Evolutionary conservation across 2,329 filamentous ascomycete species (phyloP).

Genomic region (Clarireedia hainanense): DNA sequence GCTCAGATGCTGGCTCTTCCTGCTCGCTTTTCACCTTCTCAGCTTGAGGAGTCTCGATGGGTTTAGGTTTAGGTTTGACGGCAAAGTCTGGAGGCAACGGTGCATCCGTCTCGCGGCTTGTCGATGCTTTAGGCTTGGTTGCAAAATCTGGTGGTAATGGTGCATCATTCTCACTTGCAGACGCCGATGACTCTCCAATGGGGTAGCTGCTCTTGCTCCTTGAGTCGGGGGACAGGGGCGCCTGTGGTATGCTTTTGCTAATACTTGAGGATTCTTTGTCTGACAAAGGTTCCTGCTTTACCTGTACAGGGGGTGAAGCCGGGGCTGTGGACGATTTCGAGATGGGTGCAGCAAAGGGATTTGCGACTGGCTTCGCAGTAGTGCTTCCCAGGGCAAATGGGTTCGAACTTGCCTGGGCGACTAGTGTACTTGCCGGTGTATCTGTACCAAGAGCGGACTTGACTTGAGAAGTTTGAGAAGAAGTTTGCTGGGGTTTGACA

Average conservation of each 20-base stretch:
- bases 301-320: slow-evolving; percentile 13
- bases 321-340: slow-evolving; percentile 11
- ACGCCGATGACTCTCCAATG: slow-evolving; percentile 34
- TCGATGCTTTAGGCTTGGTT: slow-evolving; percentile 14
- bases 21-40: slow-evolving; percentile 5
- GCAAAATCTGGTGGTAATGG: slow-evolving; percentile 35
- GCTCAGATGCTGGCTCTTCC: slow-evolving; percentile 18
- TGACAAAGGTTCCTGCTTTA: slow-evolving; percentile 22
- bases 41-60: slow-evolving; percentile 3
- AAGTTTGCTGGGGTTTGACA: slow-evolving; percentile 4
- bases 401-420: slow-evolving; percentile 8
- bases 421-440: slow-evolving; percentile 5
- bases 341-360: slow-evolving; percentile 16
- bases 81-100: slow-evolving; percentile 35
- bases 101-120: slow-evolving; percentile 29
- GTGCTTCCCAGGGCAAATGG: slow-evolving; percentile 16
- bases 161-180: slow-evolving; percentile 34
- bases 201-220: slow-evolving; percentile 30
- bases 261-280: slow-evolving; percentile 13
- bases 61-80: slow-evolving; percentile 16
- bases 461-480: slow-evolving; percentile 8
- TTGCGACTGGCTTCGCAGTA: slow-evolving; percentile 1
- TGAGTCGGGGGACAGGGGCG: slow-evolving; percentile 38
- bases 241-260: slow-evolving; percentile 24
- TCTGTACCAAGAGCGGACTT: slow-evolving; percentile 11